Percentiles rank a stretch among this genome's conserved stretches.
These are phyloP conservation scores for Clarireedia paspali DNA, from an alignment of 2,329 filamentous ascomycete species.

Conservation along the genomic window DNA sequence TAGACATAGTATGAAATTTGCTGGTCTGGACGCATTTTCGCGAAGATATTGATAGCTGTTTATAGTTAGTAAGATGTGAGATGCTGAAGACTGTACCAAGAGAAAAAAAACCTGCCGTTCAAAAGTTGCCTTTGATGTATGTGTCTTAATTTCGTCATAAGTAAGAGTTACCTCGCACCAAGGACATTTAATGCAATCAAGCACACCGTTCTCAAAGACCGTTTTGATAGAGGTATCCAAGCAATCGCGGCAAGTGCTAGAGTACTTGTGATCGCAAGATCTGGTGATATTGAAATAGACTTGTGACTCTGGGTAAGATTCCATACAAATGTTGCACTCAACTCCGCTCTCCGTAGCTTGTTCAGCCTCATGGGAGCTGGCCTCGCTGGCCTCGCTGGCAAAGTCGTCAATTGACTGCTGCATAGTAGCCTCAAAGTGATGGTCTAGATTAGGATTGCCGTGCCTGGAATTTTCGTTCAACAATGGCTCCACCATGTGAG, in stretches of 20 bases:
- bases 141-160: not conserved
- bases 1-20: constrained; percentile 12
- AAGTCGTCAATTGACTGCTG: no score
- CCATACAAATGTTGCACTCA: not conserved
- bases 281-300: not conserved
- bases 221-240: not conserved
- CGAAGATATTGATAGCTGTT: not conserved
- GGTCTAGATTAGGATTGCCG: no score
- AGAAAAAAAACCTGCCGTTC: not conserved
- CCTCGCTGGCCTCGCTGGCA: no score
- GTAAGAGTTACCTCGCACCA: not conserved
- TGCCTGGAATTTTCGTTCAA: no score
- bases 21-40: not conserved
- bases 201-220: not conserved
- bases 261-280: not conserved
- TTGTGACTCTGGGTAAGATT: not conserved
- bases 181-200: constrained; percentile 2
- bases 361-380: not conserved
- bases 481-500: no score
- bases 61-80: not conserved
- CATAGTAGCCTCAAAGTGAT: no score
- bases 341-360: not conserved
- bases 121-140: not conserved
- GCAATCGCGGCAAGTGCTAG: not conserved
- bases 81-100: not conserved